phyloP scores from a whole-genome alignment of 257 asterid species.

The Marsdenia floribunda region DNA sequence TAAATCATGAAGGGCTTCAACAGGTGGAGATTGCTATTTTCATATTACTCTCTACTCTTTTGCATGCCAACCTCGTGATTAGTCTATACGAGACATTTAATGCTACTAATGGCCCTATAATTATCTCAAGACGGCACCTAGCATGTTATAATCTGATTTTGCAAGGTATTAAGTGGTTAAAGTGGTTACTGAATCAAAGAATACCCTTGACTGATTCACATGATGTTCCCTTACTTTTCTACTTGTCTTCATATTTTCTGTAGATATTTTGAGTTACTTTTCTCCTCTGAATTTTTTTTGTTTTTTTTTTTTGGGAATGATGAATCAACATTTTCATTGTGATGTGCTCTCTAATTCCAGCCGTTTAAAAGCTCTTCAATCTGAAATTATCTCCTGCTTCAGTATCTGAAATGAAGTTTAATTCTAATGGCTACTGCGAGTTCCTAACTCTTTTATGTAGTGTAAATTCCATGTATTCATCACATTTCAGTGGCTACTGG shows the following conservation, averaged over 20 bases:
- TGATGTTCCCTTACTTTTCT: background rate
- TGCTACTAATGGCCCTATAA: background rate
- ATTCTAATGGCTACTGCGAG: too few relatives aligned
- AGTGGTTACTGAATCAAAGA: background rate
- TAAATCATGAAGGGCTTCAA: slow-evolving; percentile 85
- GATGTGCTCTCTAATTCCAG: background rate
- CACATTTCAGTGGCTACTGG: background rate
- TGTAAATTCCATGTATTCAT: background rate
- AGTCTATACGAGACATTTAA: background rate
- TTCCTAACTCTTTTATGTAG: background rate
- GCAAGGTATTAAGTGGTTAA: background rate
- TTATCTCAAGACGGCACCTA: background rate
- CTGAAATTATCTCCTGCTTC: background rate
- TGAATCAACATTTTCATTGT: background rate
- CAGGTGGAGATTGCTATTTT: slow-evolving; percentile 45
- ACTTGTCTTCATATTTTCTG: background rate
- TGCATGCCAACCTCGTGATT: background rate
- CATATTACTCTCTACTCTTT: background rate
- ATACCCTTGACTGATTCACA: background rate
- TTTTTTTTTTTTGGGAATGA: background rate
- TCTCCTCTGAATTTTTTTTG: background rate
- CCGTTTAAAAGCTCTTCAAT: background rate
- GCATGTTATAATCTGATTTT: background rate
- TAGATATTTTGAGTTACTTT: background rate
- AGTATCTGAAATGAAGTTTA: background rate